A percentile compares a stretch with the other conserved stretches of the same genome.
These are phyloP conservation scores for Adenanthera pavonina DNA, from an alignment of 306 rosid genomes.

Conservation along the genomic window DNA sequence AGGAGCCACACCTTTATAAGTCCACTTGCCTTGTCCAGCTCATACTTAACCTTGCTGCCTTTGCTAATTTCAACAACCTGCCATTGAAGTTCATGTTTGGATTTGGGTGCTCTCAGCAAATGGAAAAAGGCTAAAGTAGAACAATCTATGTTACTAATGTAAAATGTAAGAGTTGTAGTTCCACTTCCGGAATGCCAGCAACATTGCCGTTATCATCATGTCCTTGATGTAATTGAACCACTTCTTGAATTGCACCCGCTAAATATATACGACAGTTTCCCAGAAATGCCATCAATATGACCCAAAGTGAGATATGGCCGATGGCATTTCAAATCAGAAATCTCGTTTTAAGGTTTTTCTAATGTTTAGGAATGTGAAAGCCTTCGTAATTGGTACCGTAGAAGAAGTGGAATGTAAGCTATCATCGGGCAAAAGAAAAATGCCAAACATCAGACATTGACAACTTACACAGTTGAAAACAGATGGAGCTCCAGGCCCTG, in stretches of 20 bases:
- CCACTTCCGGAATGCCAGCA: slow-evolving; percentile 20
- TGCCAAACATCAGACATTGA: not conserved
- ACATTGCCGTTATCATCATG: not conserved
- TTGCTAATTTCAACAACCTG: slow-evolving; percentile 94
- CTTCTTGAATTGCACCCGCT: slow-evolving; percentile 4
- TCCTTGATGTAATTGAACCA: slow-evolving; percentile 25
- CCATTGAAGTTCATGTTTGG: slow-evolving; percentile 43
- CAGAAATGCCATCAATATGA: slow-evolving; percentile 3
- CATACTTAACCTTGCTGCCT: slow-evolving; percentile 97
- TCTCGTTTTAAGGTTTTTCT: not conserved
- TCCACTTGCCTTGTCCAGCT: slow-evolving; percentile 89
- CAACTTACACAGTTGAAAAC: slow-evolving; percentile 89
- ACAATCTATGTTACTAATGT: slow-evolving; percentile 17
- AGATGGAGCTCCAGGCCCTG: slow-evolving; percentile 97
- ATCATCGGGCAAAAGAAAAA: not conserved
- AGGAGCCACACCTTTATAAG: slow-evolving; percentile 74
- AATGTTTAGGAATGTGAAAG: slow-evolving; percentile 17
- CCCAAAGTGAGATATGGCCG: slow-evolving; percentile 11
- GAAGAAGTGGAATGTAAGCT: not conserved
- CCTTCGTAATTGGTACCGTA: not conserved
- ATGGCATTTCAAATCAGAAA: slow-evolving; percentile 8
- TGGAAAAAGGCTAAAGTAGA: slow-evolving; percentile 23
- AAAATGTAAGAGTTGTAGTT: slow-evolving; percentile 15
- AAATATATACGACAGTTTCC: not conserved
- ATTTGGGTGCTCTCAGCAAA: slow-evolving; percentile 16